These are phyloP conservation scores for Coccomyxa sp. DNA, from an alignment of 139 green algal species.

Conservation along the genomic window DNA sequence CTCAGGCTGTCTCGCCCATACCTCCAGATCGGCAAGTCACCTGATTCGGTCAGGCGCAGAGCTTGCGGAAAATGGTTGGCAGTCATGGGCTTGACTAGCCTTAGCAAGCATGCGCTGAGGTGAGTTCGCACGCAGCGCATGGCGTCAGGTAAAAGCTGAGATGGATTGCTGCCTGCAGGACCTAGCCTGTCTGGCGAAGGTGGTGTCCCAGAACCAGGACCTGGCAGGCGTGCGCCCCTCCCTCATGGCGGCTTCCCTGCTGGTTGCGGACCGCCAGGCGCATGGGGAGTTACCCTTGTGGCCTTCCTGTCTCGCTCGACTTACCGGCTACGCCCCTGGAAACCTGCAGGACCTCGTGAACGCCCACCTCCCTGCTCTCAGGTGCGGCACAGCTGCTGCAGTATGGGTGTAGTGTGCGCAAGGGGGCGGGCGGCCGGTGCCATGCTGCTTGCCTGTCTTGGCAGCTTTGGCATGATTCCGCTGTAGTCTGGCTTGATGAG, in stretches of 20 bases:
- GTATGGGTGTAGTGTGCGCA: background rate
- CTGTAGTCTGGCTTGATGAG: no score
- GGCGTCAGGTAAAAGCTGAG: background rate
- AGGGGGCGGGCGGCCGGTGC: no score
- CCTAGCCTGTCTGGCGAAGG: background rate
- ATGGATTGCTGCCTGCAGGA: background rate
- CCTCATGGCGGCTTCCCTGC: slow-evolving; percentile 19
- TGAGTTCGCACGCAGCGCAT: background rate
- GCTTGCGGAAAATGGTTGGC: background rate
- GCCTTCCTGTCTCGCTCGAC: slow-evolving; percentile 11
- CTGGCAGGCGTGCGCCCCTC: slow-evolving; percentile 21
- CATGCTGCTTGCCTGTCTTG: background rate
- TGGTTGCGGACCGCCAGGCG: slow-evolving; percentile 13
- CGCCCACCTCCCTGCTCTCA: background rate
- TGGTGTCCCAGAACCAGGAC: slow-evolving; percentile 9
- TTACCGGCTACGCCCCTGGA: slow-evolving; percentile 13
- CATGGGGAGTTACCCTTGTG: slow-evolving; percentile 18
- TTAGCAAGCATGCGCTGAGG: background rate
- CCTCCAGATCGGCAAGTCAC: background rate
- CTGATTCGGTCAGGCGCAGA: background rate
- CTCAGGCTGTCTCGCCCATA: background rate
- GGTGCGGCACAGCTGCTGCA: background rate
- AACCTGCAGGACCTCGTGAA: background rate
- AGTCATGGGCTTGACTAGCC: background rate
- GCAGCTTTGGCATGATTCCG: background rate